Evolutionary conservation across 352 stramenopile species (phyloP), one percentile per base, ranked within the genome.

Genomic region (Saprolegnia parasitica): DNA sequence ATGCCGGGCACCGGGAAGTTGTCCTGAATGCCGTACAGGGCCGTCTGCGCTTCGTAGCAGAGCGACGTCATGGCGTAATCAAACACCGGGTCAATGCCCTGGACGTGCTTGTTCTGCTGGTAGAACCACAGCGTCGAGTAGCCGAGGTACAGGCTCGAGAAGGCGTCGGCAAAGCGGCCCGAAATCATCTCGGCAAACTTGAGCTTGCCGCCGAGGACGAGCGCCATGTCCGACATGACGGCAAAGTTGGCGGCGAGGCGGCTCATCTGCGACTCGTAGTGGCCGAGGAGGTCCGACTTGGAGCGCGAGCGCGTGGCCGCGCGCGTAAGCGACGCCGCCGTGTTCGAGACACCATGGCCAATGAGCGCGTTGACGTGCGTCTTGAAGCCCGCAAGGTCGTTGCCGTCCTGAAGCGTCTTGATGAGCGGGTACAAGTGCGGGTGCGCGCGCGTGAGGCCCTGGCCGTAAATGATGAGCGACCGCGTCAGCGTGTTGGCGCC

Each of bases 161-260:
- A 93, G 15, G 98, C 95, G 81, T 99, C 97, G 0, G 96, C 89
- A 71, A 99, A 97, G 45, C 97, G 86, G 26, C 97, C 97, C 74
- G 96, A 98, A 37, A 99, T 84, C 81, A 99, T 97, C 77, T 99
- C 97, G 57, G 97, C 96, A 76, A 99, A 99, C 81, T 99, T 99
- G 35, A 99, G 84, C 73, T 97, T 96, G 55, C 97, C 97, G 47
- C 97, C 97, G 56, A 99, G 85, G 70, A 98, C 96, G 39, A 99
- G 89, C 71, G 95, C 95, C 18, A 99, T 72, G 76, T 99, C 96
- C 0, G 95, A 85, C 46, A 87, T 97, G 71, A 98, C 81, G 21
- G 97, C 97, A 81, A 99, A 99, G 79, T 98, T 99, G 71, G 96
- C 93, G 29, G 92, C 86, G 24, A 99, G 81, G 71, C 98, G 96